phyloP scores from a whole-genome alignment of 805 yeast genomes.

The Zygoascus flipseniorum region DNA sequence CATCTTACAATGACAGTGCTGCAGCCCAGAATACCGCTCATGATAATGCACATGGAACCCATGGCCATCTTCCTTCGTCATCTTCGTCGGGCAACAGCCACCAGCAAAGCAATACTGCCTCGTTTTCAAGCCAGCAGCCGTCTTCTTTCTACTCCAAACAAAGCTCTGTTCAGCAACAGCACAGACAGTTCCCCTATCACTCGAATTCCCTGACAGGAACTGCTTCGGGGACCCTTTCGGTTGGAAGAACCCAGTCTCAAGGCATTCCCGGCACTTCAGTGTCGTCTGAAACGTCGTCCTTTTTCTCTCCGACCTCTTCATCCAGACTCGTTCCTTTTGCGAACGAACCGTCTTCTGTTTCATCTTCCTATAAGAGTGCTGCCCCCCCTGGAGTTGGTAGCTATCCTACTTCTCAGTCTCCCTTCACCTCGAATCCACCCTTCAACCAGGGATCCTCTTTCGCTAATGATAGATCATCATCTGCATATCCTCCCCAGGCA shows the following conservation, averaged over 20 bases:
- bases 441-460: slow-evolving; percentile 1
- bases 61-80: neutral
- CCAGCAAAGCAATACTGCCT: neutral
- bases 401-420: slow-evolving; percentile 3
- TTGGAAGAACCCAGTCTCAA: neutral
- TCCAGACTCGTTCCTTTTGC: slow-evolving; percentile 22
- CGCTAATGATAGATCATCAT: neutral
- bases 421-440: neutral
- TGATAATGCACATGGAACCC: neutral
- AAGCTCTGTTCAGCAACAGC: neutral
- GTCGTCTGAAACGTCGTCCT: slow-evolving; percentile 17
- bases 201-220: neutral
- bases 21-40: neutral
- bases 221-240: neutral
- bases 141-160: neutral
- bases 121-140: neutral
- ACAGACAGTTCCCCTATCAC: neutral
- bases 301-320: slow-evolving; percentile 21
- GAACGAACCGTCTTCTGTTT: slow-evolving; percentile 23
- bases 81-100: neutral
- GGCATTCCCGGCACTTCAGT: neutral
- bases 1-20: neutral
- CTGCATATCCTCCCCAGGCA: slow-evolving; percentile 2
- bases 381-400: slow-evolving; percentile 11
- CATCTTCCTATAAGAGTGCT: slow-evolving; percentile 21